Base-by-base conservation (phyloP, 495 filamentous ascomycete genomes). In the Trichoderma orchidacearum region DNA sequence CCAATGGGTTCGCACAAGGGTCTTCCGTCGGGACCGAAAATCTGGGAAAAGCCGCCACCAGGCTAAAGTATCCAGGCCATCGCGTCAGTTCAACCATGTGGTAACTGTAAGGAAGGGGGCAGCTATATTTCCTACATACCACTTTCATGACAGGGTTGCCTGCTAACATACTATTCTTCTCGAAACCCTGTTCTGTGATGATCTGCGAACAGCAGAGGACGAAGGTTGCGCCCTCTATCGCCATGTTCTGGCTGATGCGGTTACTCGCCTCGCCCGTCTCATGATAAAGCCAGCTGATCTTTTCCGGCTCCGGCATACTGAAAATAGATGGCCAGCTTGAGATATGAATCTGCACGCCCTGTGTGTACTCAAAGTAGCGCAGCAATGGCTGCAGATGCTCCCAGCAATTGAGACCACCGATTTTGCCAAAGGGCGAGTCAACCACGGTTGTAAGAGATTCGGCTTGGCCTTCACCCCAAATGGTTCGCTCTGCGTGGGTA, bases 371-470 rank as follows among this genome's bases (percentile, higher is more conserved):
- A 41, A 76, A 66, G 53, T 75, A 80, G 55, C 76, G 77, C 11
- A 82, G 62, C 17, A 80, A 62, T 9, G 77, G 77, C 58, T 80
- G 74, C n/a, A 67, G 65, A 62, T 80, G 76, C 60, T 82, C 78
- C 75, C 73, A 79, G 63, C 77, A 78, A 28, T 63, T 60, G 13
- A 78, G 58, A 0, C 61, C 63, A 0, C 76, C 75, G 8, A 78
- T 64, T 27, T 66, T 64, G 9, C 67, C 72, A n/a, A 71, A 36
- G 0, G 68, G 48, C 1, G 64, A 58, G 9, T 73, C 63, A 0
- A 61, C 68, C 0, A 80, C 77, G 34, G 54, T 62, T 9, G 54
- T 57, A 27, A 70, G 55, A 3, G 62, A 66, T 15, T 68, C 61
- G 1, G 67, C 74, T 0, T 55, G 60, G 0, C 63, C 64, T 56